phyloP scores from a whole-genome alignment of 345 rosid species.

The Garcia nutans region DNA sequence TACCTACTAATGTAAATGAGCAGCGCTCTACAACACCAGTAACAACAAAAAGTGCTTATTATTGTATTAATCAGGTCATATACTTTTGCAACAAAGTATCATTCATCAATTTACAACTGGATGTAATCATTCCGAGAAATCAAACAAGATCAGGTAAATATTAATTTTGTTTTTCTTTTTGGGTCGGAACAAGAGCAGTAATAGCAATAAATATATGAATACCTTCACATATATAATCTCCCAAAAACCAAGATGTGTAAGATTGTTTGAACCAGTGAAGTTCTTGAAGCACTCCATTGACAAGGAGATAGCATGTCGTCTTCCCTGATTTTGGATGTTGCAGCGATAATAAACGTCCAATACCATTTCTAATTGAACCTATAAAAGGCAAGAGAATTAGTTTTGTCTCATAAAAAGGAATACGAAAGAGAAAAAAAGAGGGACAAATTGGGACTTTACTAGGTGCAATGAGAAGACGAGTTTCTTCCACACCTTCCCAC shows the following conservation, averaged over 20 bases:
- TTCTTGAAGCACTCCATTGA: slow-evolving; percentile 63
- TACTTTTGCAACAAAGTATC: background rate
- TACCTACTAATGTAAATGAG: background rate
- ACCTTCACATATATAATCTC: slow-evolving; percentile 82
- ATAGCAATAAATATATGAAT: background rate
- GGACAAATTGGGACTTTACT: background rate
- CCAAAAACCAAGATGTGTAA: slow-evolving; percentile 87
- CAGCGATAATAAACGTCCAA: slow-evolving; percentile 52
- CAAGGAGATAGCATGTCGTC: slow-evolving; percentile 51
- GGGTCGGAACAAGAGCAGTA: background rate
- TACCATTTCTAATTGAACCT: slow-evolving; percentile 27
- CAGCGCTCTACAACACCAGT: background rate
- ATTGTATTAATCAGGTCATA: background rate
- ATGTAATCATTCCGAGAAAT: background rate
- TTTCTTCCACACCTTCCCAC: slow-evolving; percentile 33
- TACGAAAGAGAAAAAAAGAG: background rate
- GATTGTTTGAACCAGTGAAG: slow-evolving; percentile 84
- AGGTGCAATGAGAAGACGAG: slow-evolving; percentile 47
- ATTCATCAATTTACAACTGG: background rate
- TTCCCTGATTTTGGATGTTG: slow-evolving; percentile 82
- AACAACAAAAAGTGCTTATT: background rate
- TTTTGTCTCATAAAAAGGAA: background rate
- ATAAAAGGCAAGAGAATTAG: background rate
- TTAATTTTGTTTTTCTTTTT: background rate
- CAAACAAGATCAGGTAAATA: background rate